A percentile compares a stretch with the other conserved stretches of the same genome.
These are phyloP conservation scores for Cercospora sp. DNA, from an alignment of 2,329 filamentous ascomycete genomes.

Conservation along the genomic window DNA sequence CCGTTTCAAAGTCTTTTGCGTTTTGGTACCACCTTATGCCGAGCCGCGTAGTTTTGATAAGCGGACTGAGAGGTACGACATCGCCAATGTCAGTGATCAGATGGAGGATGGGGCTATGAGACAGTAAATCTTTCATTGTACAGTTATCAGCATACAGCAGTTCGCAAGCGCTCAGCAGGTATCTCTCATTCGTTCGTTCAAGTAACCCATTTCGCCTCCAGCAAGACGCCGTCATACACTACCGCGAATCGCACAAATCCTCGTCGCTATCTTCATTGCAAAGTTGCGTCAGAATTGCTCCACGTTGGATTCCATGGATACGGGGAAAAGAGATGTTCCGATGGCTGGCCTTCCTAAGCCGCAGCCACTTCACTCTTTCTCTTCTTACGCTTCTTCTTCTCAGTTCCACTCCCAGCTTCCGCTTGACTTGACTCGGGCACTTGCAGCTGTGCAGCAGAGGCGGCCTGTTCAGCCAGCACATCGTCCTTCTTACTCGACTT, in stretches of 20 bases:
- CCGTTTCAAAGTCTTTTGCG: neutral
- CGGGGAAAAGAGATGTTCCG: neutral
- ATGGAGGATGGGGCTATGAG: neutral
- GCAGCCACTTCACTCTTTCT: conserved; percentile 33
- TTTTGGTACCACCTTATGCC: neutral
- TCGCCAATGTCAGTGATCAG: neutral
- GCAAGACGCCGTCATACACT: neutral
- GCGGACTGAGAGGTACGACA: neutral
- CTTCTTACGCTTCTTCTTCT: conserved; percentile 39
- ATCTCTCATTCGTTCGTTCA: neutral
- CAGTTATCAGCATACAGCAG: neutral
- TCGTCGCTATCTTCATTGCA: neutral
- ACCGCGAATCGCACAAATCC: neutral
- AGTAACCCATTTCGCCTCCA: neutral
- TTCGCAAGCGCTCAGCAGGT: neutral
- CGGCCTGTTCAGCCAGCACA: conserved; percentile 12
- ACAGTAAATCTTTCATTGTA: neutral
- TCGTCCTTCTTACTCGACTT: conserved; percentile 31
- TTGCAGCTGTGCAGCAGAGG: conserved; percentile 17
- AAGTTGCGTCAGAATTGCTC: neutral
- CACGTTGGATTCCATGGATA: neutral
- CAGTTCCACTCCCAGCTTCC: conserved; percentile 22
- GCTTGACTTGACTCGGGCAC: conserved; percentile 18
- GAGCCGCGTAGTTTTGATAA: neutral
- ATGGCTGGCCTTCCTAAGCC: neutral